Evolutionary conservation across 2,329 filamentous ascomycete species (phyloP), one percentile per base, ranked within the genome.

Genomic region (Microsporum ferrugineum): DNA sequence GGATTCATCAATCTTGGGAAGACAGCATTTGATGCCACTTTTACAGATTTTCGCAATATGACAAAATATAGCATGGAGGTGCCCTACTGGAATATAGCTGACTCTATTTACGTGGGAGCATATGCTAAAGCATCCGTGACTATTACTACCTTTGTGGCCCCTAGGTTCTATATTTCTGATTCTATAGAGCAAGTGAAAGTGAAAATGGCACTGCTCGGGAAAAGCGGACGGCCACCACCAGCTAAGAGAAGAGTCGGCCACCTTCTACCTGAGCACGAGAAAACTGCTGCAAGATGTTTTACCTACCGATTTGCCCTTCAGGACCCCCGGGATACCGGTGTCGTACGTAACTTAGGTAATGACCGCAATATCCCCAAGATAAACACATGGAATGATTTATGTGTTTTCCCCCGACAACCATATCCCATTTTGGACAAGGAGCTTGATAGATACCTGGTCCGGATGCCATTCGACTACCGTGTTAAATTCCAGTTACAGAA

Each of bases 401-500:
- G 58, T 10, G 23, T 63, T n/a, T 29, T 7, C 36, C 63, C 63
- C 4, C 6, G 36, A 8, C 1, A 34, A 10, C 23, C 60, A 4
- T 64, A 61, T 29, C 7, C 5, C 14, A 6, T 60, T 8, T 29
- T 56, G 7, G 61, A 61, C 8, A 55, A 34, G 23, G 60, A 63
- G 17, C 65, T 68, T 51, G 56, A 58, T 4, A 29, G 2, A 2
- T 66, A 64, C 43, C n/a, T 69, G 39, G 31, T 49, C 23, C 5
- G n/a, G 5, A 38, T 61, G 5, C 70, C 64, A 1, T 66, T 83
- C 61, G 73, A 81, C 3, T 88, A 84, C 64, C 69, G 73, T 0
- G 67, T 85, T 0, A 75, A 82, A 4, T 88, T 84, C 66, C 85
- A 88, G 65, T 73, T 88, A 3, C 80, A 87, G 58, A 80, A 79